These are phyloP conservation scores for Tetrapyrgos nigripes DNA, from an alignment of 1,284 basidiomycete species.

Conservation along the genomic window DNA sequence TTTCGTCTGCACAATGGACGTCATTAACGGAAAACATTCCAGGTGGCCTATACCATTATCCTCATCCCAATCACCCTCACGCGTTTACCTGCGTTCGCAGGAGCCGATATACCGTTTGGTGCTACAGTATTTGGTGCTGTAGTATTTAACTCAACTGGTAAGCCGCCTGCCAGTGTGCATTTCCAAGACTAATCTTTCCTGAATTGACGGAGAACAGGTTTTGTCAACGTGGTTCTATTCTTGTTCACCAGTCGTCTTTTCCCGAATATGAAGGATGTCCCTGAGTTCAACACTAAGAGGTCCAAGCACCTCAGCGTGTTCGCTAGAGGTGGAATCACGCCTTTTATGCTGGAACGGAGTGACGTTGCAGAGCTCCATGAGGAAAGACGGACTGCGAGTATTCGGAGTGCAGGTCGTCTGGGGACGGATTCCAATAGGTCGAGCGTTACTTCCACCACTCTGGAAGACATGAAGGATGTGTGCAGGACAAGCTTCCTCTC, in stretches of 20 bases:
- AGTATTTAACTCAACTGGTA: conserved; percentile 44
- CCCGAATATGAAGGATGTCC: conserved; percentile 20
- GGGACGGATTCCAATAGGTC: not conserved
- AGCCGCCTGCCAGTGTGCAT: not conserved
- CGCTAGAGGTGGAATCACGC: not conserved
- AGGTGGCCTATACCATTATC: conserved; percentile 39
- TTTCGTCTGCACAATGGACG: not conserved
- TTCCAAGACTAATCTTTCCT: not conserved
- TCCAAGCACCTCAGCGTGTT: conserved; percentile 1
- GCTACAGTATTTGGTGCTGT: conserved; percentile 33
- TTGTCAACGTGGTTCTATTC: conserved; percentile 26
- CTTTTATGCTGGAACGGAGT: not conserved
- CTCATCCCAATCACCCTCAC: conserved; percentile 40
- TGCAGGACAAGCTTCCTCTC: not conserved
- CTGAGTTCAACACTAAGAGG: conserved; percentile 22
- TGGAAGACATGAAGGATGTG: conserved; percentile 15
- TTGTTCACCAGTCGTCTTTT: conserved; percentile 18
- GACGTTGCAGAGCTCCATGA: not conserved
- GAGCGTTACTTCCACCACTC: not conserved
- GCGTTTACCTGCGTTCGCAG: conserved; percentile 36
- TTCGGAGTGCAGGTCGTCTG: not conserved
- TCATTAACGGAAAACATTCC: not conserved
- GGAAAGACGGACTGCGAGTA: not conserved
- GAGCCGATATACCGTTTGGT: conserved; percentile 36
- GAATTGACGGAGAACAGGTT: conserved; percentile 11